These are phyloP conservation scores for Colletotrichum tabaci DNA, from an alignment of 2,329 filamentous ascomycete genomes.

Conservation along the genomic window DNA sequence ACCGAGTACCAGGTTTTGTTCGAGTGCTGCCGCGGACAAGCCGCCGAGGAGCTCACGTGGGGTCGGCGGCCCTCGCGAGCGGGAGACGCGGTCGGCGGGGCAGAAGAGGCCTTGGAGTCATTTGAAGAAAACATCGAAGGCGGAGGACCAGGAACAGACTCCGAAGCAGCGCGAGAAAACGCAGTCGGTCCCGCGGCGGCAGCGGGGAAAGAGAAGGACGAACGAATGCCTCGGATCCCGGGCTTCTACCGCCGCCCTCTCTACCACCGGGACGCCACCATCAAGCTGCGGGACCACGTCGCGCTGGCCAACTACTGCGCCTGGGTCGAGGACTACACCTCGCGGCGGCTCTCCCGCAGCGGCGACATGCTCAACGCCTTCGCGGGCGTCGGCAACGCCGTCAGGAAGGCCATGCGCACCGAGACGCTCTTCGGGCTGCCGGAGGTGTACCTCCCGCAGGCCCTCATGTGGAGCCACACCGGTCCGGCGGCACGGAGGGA, in stretches of 20 bases:
- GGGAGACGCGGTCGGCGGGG: neutral
- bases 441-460: constrained; percentile 15
- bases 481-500: neutral
- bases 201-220: neutral
- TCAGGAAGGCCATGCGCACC: constrained; percentile 13
- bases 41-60: constrained; percentile 32
- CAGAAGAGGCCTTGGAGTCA: neutral
- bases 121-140: neutral
- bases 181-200: neutral
- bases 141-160: neutral
- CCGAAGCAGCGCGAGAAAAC: neutral
- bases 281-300: constrained; percentile 11
- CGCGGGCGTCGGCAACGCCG: constrained; percentile 28
- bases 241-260: constrained; percentile 25
- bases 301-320: constrained; percentile 56
- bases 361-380: constrained; percentile 39
- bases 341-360: constrained; percentile 44
- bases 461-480: constrained; percentile 31
- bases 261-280: neutral
- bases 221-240: neutral
- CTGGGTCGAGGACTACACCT: constrained; percentile 57
- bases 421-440: constrained; percentile 13
- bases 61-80: neutral
- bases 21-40: constrained; percentile 32
- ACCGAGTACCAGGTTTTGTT: constrained; percentile 39